phyloP scores from a whole-genome alignment of 345 rosid genomes.

The Balakata baccata region DNA sequence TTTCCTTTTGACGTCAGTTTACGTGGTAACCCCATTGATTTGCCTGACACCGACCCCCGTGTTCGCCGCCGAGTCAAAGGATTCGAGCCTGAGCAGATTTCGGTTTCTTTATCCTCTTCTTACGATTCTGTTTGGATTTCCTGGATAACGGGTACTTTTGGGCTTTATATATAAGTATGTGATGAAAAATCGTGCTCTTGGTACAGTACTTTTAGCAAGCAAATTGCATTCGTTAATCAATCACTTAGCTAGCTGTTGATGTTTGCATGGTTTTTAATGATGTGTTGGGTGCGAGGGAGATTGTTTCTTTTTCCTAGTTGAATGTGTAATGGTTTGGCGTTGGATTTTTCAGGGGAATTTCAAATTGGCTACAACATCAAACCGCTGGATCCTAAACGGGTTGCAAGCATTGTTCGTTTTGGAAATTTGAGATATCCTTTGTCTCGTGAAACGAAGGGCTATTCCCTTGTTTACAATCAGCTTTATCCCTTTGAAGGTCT shows the following conservation, averaged over 20 bases:
- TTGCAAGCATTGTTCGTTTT: slow-evolving; percentile 63
- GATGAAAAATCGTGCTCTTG: too few relatives aligned
- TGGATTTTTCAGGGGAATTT: slow-evolving; percentile 47
- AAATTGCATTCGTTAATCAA: neutral
- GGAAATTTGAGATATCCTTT: slow-evolving; percentile 29
- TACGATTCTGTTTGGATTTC: slow-evolving; percentile 69
- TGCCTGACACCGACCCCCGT: slow-evolving; percentile 60
- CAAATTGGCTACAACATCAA: slow-evolving; percentile 45
- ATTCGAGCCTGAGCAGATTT: slow-evolving; percentile 66
- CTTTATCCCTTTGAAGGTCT: slow-evolving; percentile 54
- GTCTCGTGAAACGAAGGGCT: slow-evolving; percentile 44
- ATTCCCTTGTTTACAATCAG: slow-evolving; percentile 61
- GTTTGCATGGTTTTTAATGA: too few relatives aligned
- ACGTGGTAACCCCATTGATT: slow-evolving; percentile 63
- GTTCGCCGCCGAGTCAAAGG: slow-evolving; percentile 53
- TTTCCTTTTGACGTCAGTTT: slow-evolving; percentile 50
- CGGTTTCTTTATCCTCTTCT: slow-evolving; percentile 50
- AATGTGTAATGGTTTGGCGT: neutral
- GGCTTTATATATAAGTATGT: neutral
- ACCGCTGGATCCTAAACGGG: slow-evolving; percentile 48
- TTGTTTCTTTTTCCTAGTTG: neutral
- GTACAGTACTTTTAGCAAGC: too few relatives aligned
- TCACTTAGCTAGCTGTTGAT: too few relatives aligned
- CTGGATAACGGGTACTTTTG: slow-evolving; percentile 58
- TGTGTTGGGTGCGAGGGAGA: too few relatives aligned